Base-by-base conservation (phyloP, 2,329 filamentous ascomycete genomes). In the Ophiostoma novo-ulmi region DNA sequence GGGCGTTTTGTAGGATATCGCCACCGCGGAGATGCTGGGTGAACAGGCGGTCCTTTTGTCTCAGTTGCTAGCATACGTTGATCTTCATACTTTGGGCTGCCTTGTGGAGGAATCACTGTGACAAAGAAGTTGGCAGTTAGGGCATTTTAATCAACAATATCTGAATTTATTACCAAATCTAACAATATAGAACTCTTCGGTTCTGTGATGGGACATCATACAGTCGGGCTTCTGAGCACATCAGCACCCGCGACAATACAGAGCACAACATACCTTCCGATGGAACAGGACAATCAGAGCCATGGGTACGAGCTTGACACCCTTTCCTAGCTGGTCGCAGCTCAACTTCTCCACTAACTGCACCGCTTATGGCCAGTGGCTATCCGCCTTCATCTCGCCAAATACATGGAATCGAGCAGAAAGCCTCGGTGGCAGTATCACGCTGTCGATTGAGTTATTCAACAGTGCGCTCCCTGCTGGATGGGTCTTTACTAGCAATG, bases 281-380 rank as follows among this genome's bases (percentile, higher is more conserved):
- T 58, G 52, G n/a, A 58, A 22, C 13, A 22, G 48, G 22, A 58
- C 10, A 13, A 20, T 7, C 8, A 22, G 48, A n/a, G n/a, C 48
- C 20, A n/a, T 55, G 48, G 20, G 1, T 6, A 58, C 52, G 52
- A 26, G n/a, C n/a, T 58, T 26, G 3, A 58, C 52, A 22, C 52
- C 52, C 52, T 26, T 58, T n/a, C 52, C 52, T 58, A 58, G 52
- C 52, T 58, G 52, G 52, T 26, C 52, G 52, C 52, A 74, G 17
- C 73, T 75, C 70, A 65, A 75, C 69, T 75, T 75, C 41, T 63
- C 73, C 11, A 61, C 63, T 3, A 71, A 75, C 70, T 75, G 74
- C 67, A 68, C 69, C 1, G 68, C 66, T n/a, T 75, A 69, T 39
- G 74, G 74, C 41, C 66, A 70, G 1, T 75, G 73, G 73, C 70